phyloP scores from a whole-genome alignment of 805 yeast genomes.

The Cyberlindnera maritima region DNA sequence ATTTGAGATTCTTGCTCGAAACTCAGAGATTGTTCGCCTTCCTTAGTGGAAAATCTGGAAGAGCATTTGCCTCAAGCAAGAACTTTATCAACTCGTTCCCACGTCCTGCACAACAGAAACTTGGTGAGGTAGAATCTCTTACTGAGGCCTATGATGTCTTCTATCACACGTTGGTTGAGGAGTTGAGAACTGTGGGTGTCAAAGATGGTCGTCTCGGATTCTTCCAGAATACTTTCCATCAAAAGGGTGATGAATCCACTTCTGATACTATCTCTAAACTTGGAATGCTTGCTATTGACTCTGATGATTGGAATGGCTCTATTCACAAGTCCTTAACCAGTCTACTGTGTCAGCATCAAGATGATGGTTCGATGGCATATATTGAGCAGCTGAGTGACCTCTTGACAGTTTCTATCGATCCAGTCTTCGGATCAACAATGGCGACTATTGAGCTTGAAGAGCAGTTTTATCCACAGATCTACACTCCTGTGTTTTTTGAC shows the following conservation, averaged over 20 bases:
- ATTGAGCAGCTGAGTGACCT: slow-evolving; percentile 32
- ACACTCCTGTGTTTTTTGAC: slow-evolving; percentile 27
- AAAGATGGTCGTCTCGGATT: neutral
- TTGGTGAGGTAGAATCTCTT: slow-evolving; percentile 16
- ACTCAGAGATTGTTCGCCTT: slow-evolving; percentile 38
- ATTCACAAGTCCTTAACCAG: slow-evolving; percentile 34
- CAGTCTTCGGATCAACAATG: neutral
- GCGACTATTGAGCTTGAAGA: slow-evolving; percentile 29
- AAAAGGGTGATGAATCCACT: neutral
- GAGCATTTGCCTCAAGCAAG: slow-evolving; percentile 39
- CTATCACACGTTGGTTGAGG: slow-evolving; percentile 9
- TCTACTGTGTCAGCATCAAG: slow-evolving; percentile 30
- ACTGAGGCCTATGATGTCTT: slow-evolving; percentile 23
- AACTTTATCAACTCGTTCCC: slow-evolving; percentile 32
- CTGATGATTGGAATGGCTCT: slow-evolving; percentile 28
- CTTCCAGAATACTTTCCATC: slow-evolving; percentile 7
- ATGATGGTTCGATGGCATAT: slow-evolving; percentile 23
- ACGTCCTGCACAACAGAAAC: slow-evolving; percentile 14
- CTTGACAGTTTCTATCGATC: slow-evolving; percentile 32
- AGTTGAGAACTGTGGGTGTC: slow-evolving; percentile 10
- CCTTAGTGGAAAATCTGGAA: slow-evolving; percentile 32
- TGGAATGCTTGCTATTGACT: slow-evolving; percentile 34
- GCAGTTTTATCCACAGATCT: slow-evolving; percentile 39
- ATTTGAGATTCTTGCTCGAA: slow-evolving; percentile 33
- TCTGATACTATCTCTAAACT: slow-evolving; percentile 3